Conservation (phyloP, 2,329 filamentous ascomycete species). For the Xylariaceae sp. region DNA sequence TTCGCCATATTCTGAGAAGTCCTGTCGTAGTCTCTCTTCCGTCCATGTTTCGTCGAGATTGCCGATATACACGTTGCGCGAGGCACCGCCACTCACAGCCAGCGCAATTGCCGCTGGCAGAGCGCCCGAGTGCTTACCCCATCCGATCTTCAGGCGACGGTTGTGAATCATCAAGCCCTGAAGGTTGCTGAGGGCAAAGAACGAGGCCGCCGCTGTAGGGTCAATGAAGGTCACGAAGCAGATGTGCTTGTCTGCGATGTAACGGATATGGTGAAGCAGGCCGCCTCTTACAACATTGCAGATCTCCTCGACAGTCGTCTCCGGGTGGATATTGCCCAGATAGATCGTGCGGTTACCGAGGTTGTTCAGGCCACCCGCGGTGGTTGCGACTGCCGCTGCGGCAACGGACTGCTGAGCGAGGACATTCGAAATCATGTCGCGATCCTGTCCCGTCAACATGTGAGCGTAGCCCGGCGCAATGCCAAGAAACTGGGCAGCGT, state of each 20-base stretch:
- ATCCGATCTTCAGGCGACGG: slow-evolving; percentile 93
- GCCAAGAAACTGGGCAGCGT: slow-evolving; percentile 94
- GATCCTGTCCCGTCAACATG: slow-evolving; percentile 91
- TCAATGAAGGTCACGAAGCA: slow-evolving; percentile 99
- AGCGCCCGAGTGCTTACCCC: slow-evolving; percentile 97
- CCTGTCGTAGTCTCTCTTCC: slow-evolving; percentile 89
- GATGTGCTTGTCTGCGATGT: slow-evolving; percentile 99
- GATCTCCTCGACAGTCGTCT: slow-evolving; percentile 98
- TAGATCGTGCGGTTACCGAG: slow-evolving; percentile 97
- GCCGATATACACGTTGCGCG: slow-evolving; percentile 96
- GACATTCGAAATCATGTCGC: slow-evolving; percentile 92
- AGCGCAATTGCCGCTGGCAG: slow-evolving; percentile 92
- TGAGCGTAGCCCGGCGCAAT: slow-evolving; percentile 96
- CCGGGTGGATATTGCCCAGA: slow-evolving; percentile 95
- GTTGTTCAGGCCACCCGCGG: slow-evolving; percentile 94
- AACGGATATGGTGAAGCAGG: slow-evolving; percentile 93
- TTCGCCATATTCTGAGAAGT: slow-evolving; percentile 96
- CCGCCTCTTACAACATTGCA: slow-evolving; percentile 97
- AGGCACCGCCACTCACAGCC: slow-evolving; percentile 92
- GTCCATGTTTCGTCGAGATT: slow-evolving; percentile 97
- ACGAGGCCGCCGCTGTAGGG: slow-evolving; percentile 92
- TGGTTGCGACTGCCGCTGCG: slow-evolving; percentile 91
- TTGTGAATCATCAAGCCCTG: slow-evolving; percentile 99
- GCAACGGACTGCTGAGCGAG: slow-evolving; percentile 96
- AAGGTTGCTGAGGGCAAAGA: slow-evolving; percentile 95